Percentiles rank a stretch among this genome's conserved stretches.
phyloP scores from a whole-genome alignment of 805 yeast genomes.

The Helenozyma rhizophorensis region DNA sequence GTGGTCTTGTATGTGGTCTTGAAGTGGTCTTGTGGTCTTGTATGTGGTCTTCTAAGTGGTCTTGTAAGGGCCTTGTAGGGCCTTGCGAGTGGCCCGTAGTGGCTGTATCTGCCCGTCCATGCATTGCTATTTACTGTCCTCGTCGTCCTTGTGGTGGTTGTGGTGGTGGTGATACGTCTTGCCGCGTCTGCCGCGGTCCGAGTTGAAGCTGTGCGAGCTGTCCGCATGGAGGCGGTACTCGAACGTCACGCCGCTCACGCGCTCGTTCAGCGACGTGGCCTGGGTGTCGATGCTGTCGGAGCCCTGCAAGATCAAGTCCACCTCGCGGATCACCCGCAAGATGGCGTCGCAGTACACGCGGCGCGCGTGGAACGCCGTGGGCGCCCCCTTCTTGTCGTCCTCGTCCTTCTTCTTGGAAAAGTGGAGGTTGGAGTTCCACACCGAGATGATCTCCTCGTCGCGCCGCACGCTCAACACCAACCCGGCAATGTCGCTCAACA shows the following conservation, averaged over 20 bases:
- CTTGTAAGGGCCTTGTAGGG: background rate
- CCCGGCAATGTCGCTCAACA: conserved; percentile 53
- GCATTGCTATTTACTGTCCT: background rate
- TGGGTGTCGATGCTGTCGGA: conserved; percentile 27
- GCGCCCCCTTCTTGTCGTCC: conserved; percentile 22
- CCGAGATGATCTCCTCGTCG: conserved; percentile 54
- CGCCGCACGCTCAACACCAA: conserved; percentile 54
- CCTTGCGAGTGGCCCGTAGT: conserved; percentile 1
- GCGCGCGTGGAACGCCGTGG: conserved; percentile 42
- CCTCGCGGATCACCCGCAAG: conserved; percentile 43
- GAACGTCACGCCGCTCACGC: conserved; percentile 43
- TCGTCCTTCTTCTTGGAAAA: conserved; percentile 23
- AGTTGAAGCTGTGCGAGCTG: conserved; percentile 11
- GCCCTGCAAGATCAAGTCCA: conserved; percentile 40
- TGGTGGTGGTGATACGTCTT: conserved; percentile 11
- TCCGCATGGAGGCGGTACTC: conserved; percentile 47
- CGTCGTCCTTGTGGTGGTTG: conserved; percentile 6
- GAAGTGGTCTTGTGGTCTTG: too few species aligned
- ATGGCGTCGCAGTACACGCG: conserved; percentile 45
- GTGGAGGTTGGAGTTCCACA: conserved; percentile 56
- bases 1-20: too few species aligned
- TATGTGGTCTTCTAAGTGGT: too few species aligned
- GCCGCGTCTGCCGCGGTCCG: conserved; percentile 13
- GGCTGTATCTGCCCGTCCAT: background rate
- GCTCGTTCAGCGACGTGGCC: conserved; percentile 33